Evolutionary conservation across 1,139 yeast species (phyloP).

Genomic region (Blastobotrys illinoisensis): DNA sequence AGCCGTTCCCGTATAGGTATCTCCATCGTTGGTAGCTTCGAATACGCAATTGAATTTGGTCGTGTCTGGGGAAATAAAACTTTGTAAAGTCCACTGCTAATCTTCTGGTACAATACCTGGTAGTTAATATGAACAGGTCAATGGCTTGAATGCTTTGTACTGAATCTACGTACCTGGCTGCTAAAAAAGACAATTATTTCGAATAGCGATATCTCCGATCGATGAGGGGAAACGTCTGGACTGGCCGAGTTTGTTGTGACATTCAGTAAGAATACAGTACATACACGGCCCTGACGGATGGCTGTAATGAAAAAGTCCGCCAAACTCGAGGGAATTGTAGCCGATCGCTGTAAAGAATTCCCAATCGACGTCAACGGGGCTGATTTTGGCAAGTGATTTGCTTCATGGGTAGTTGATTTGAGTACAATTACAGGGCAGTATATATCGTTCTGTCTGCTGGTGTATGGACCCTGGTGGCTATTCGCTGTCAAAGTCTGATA

Average conservation of each 20-base stretch:
- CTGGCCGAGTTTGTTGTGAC: background rate
- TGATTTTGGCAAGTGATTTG: background rate
- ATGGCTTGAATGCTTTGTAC: too few relatives aligned
- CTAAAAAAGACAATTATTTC: too few relatives aligned
- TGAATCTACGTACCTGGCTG: too few relatives aligned
- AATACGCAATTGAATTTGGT: too few relatives aligned
- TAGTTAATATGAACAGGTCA: background rate
- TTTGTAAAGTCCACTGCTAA: background rate
- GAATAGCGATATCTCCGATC: background rate
- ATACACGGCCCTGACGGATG: background rate
- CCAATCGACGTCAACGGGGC: background rate
- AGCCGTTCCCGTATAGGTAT: too few relatives aligned
- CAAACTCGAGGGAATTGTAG: background rate
- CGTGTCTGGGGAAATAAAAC: background rate
- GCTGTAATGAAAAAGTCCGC: background rate
- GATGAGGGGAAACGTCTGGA: background rate
- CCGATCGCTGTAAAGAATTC: background rate
- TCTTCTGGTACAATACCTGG: background rate
- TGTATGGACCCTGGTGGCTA: background rate
- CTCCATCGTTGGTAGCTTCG: too few relatives aligned
- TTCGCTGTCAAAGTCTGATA: background rate
- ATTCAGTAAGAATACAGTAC: background rate
- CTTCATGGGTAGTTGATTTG: background rate
- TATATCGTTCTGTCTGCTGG: background rate
- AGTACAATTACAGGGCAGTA: background rate